Evolutionary conservation across 1,284 basidiomycete genomes (phyloP), one percentile per base, ranked within the genome.

Genomic region (Takashimella koratensis): DNA sequence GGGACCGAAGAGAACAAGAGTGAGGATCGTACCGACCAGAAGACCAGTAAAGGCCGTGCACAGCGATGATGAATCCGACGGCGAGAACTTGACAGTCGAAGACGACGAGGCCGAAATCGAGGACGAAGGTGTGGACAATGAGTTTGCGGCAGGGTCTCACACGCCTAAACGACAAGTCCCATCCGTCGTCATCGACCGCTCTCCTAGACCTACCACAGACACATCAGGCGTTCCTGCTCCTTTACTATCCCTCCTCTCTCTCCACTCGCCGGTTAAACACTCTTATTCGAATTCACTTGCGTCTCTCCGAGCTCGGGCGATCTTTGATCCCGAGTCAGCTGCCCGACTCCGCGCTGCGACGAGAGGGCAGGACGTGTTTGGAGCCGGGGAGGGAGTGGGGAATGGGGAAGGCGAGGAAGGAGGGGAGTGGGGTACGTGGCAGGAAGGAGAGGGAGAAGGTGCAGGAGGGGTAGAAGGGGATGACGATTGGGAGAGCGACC

Each of bases 331-430:
- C 0, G 54, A 45, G 4, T 47, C 45, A 0, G 68, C 67, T 1
- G 47, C 54, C 3, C 47, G 49, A 11, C 52, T 74, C 30, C 56
- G 59, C 13, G 69, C 70, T 0, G 16, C 59, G 8, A 49, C 57
- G 25, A 48, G 57, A 27, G 72, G 72, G 10, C 72, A 74, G 49
- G 69, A 74, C 13, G 62, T 71, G 22, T 58, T 46, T 23, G 58
- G 60, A 2, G 43, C 55, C 2, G 70, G 70, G 11, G 63, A 67
- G 51, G 58, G 47, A 5, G 49, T 43, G 5, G 60, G 46, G 2
- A 58, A 45, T 4, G 54, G 54, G 4, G 55, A 26, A n/a, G 57
- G 45, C 13, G 58, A 53, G 6, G 63, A 51, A 22, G 57, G 36
- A 12, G 59, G 26, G 22, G 58, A 53, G 25, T 62, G 51, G 25